Conservation (phyloP, 1,284 basidiomycete species). For the Leccinum solheimii region DNA sequence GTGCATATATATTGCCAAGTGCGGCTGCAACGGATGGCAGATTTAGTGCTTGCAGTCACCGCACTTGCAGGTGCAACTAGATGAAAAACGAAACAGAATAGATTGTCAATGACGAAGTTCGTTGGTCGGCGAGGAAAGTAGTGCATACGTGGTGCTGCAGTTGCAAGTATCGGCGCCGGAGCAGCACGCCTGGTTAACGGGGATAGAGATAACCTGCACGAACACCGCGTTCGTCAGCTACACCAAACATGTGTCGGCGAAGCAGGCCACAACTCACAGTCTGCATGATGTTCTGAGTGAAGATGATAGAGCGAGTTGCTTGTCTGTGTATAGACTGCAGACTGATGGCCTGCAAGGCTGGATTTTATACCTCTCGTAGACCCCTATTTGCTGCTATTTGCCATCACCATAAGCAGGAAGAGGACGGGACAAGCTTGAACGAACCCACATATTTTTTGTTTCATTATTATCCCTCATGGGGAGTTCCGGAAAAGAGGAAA, state of each 20-base stretch:
- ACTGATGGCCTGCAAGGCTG: neutral
- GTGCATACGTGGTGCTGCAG: conserved; percentile 17
- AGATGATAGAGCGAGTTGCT: neutral
- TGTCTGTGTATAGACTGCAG: neutral
- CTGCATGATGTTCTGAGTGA: conserved; percentile 18
- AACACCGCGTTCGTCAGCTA: neutral
- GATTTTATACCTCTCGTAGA: neutral
- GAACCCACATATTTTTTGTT: no score
- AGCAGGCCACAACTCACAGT: conserved; percentile 14
- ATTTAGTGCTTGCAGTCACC: conserved; percentile 23
- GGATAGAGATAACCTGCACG: conserved; percentile 21
- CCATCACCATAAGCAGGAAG: no score
- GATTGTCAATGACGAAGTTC: neutral
- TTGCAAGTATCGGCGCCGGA: conserved; percentile 5
- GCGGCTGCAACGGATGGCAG: neutral
- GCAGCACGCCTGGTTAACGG: conserved; percentile 30
- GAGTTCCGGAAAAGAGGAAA: neutral
- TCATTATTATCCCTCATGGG: neutral
- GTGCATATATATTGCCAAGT: neutral
- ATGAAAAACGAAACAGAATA: neutral
- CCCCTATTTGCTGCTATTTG: neutral
- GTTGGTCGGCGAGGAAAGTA: neutral
- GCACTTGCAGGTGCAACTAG: conserved; percentile 24
- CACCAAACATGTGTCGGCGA: neutral
- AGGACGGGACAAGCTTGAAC: no score